A percentile compares a stretch with the other conserved stretches of the same genome.
These are phyloP conservation scores for Caryopteris hybrid DNA, from an alignment of 305 asterid species.

Conservation along the genomic window DNA sequence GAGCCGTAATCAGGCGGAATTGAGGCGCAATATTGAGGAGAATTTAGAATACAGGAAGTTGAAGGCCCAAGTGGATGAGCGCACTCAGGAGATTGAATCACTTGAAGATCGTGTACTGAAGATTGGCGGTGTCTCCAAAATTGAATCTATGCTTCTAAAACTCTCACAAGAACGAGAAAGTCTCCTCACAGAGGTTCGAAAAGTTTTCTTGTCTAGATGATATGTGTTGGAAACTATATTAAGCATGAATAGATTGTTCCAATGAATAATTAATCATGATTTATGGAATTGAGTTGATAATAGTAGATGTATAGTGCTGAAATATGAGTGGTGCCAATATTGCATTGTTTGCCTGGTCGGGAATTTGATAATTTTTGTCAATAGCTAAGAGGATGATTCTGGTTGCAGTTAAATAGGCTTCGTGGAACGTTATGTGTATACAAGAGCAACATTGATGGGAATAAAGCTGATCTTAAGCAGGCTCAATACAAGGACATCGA, in stretches of 20 bases:
- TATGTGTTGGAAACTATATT: background rate
- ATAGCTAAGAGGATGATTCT: constrained; percentile 21
- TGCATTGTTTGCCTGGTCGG: too few relatives aligned
- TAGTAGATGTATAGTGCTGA: constrained; percentile 1
- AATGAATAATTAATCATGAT: background rate
- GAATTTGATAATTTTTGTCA: background rate
- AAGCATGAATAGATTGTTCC: background rate
- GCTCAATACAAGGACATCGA: constrained; percentile 95
- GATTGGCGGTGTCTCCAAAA: constrained; percentile 65
- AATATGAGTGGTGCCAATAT: background rate
- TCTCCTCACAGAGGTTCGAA: constrained; percentile 81
- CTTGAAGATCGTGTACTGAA: constrained; percentile 60
- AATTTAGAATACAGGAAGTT: constrained; percentile 76
- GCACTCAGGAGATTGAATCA: constrained; percentile 66
- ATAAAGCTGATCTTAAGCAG: constrained; percentile 81
- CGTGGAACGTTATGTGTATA: constrained; percentile 82
- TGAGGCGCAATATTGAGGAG: constrained; percentile 71
- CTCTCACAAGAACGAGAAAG: constrained; percentile 76
- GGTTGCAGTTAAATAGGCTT: constrained; percentile 69
- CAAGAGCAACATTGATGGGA: constrained; percentile 75
- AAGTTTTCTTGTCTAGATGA: constrained; percentile 8
- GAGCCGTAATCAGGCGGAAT: constrained; percentile 46
- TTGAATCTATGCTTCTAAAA: constrained; percentile 56
- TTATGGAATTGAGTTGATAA: constrained; percentile 4
- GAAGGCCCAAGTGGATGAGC: constrained; percentile 65